phyloP scores from a whole-genome alignment of 2,329 filamentous ascomycete genomes.

The Aspergillus aculeatus region DNA sequence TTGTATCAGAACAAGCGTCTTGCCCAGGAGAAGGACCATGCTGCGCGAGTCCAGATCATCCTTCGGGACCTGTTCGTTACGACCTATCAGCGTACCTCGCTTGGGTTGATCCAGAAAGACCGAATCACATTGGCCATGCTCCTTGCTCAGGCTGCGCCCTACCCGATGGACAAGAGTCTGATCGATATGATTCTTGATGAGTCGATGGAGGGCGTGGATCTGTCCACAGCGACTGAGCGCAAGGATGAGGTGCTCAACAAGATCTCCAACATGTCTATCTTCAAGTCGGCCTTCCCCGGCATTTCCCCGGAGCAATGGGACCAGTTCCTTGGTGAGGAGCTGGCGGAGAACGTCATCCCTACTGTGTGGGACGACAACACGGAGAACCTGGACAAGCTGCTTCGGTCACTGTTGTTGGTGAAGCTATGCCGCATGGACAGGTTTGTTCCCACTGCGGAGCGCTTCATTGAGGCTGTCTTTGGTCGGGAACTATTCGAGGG shows the following conservation, averaged over 20 bases:
- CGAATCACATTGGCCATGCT: conserved; percentile 92
- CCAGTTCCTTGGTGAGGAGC: conserved; percentile 77
- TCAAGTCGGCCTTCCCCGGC: conserved; percentile 70
- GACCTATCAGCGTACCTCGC: conserved; percentile 87
- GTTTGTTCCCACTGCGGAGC: conserved; percentile 87
- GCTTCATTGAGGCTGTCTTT: conserved; percentile 85
- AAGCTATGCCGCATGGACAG: conserved; percentile 95
- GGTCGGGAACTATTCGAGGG: conserved; percentile 78
- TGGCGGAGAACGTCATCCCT: conserved; percentile 82
- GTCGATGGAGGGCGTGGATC: conserved; percentile 70
- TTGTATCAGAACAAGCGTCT: conserved; percentile 76
- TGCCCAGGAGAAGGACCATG: conserved; percentile 69
- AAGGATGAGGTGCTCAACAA: conserved; percentile 68
- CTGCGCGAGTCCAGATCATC: conserved; percentile 81
- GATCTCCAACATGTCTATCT: conserved; percentile 66
- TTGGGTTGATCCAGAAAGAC: conserved; percentile 90
- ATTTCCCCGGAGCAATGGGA: conserved; percentile 69
- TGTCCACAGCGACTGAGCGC: conserved; percentile 66
- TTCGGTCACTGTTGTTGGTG: conserved; percentile 82
- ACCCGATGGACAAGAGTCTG: conserved; percentile 86
- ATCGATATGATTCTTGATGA: conserved; percentile 85
- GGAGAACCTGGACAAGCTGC: conserved; percentile 68
- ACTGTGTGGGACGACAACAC: conserved; percentile 66
- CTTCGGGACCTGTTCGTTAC: conserved; percentile 88
- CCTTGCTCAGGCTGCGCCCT: conserved; percentile 91